These are phyloP conservation scores for Mortierella polycephala DNA, from an alignment of 371 early-diverging fungal species.

Conservation along the genomic window DNA sequence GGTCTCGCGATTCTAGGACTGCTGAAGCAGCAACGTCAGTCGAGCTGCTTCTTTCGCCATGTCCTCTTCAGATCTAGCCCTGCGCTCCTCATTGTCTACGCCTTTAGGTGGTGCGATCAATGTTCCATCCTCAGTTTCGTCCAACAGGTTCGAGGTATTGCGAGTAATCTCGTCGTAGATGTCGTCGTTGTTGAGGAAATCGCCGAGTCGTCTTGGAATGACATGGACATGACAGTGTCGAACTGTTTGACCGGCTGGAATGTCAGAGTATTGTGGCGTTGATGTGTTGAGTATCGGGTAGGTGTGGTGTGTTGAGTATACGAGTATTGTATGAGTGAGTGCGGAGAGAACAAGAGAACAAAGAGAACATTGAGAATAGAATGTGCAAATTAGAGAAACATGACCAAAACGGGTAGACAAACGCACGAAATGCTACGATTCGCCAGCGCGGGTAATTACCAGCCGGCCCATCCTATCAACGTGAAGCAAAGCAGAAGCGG, in stretches of 20 bases:
- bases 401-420: too few relatives aligned
- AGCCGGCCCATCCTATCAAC: constrained; percentile 38
- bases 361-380: neutral
- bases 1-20: constrained; percentile 2
- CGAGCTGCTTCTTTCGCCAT: constrained; percentile 82
- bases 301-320: too few relatives aligned
- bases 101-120: constrained; percentile 28
- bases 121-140: constrained; percentile 2
- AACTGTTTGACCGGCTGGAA: constrained; percentile 90
- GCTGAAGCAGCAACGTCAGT: constrained; percentile 65
- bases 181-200: constrained; percentile 91
- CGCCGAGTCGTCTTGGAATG: constrained; percentile 86
- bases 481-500: neutral
- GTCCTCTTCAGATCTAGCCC: constrained; percentile 75
- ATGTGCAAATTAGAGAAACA: too few relatives aligned
- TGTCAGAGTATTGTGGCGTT: constrained; percentile 1
- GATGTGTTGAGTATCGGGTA: too few relatives aligned
- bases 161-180: constrained; percentile 83
- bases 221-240: constrained; percentile 96
- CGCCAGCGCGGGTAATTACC: constrained; percentile 13
- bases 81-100: constrained; percentile 77
- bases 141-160: constrained; percentile 54
- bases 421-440: neutral
- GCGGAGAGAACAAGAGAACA: too few relatives aligned
- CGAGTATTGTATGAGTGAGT: too few relatives aligned